A percentile compares a stretch with the other conserved stretches of the same genome.
phyloP scores from a whole-genome alignment of 257 asterid species.

The Solanum medicagineum region DNA sequence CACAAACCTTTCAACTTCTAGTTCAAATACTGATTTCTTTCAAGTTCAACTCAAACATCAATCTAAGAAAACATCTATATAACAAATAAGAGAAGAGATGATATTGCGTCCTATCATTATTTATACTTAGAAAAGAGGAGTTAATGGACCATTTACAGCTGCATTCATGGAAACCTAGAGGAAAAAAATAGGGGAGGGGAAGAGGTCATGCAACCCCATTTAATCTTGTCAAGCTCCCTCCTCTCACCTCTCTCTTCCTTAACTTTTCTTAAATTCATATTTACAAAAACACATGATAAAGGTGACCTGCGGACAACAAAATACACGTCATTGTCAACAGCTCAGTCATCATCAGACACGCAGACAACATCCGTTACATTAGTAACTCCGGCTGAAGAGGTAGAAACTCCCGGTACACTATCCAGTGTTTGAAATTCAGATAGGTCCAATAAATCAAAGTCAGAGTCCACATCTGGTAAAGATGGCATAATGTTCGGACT shows the following conservation, averaged over 20 bases:
- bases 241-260: not conserved
- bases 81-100: not conserved
- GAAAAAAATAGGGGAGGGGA: not conserved
- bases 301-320: not conserved
- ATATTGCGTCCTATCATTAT: not conserved
- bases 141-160: not conserved
- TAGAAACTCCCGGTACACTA: constrained; percentile 8
- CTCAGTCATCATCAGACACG: constrained; percentile 57
- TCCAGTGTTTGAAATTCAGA: constrained; percentile 19
- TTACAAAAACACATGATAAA: not conserved
- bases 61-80: not conserved
- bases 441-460: constrained; percentile 5
- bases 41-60: not conserved
- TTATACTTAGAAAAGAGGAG: not conserved
- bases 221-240: not conserved
- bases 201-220: not conserved
- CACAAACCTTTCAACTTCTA: not conserved
- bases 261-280: not conserved
- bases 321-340: not conserved
- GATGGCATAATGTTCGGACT: not conserved
- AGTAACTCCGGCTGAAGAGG: constrained; percentile 7
- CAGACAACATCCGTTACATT: constrained; percentile 41
- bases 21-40: not conserved
- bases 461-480: not conserved
- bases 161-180: not conserved